Conservation (phyloP, 345 rosid species). For the Carallia brachiata region DNA sequence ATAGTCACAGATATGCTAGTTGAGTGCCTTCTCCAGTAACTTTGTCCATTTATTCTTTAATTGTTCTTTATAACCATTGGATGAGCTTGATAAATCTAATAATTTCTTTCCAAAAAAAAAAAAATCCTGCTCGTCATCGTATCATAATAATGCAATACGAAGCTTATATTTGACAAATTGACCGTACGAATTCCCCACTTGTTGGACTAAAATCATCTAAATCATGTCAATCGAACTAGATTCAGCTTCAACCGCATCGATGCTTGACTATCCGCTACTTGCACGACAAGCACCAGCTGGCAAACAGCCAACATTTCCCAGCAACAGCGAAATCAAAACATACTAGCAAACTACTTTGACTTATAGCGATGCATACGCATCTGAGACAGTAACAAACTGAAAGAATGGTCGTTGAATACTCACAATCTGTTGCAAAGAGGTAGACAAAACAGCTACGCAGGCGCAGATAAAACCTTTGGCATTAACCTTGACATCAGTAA, state of each 20-base stretch:
- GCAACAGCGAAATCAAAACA: background rate
- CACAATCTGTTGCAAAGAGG: constrained; percentile 95
- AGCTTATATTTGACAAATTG: too few species aligned
- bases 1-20: background rate
- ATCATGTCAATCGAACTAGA: too few species aligned
- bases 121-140: too few species aligned
- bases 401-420: constrained; percentile 26
- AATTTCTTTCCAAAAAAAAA: too few species aligned
- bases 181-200: too few species aligned
- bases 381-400: background rate
- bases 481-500: constrained; percentile 91
- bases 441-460: constrained; percentile 71
- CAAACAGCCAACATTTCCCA: background rate
- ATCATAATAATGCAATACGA: too few species aligned
- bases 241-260: background rate
- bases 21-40: too few species aligned
- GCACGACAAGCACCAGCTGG: background rate
- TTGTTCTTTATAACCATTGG: too few species aligned
- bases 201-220: too few species aligned
- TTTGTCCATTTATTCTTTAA: too few species aligned
- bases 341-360: background rate
- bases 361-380: too few species aligned
- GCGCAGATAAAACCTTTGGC: constrained; percentile 92
- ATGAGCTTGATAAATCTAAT: too few species aligned
- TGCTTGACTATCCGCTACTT: background rate